Evolutionary conservation across 441 rosid species (phyloP), one percentile per base, ranked within the genome.

Genomic region (Metrosideros polymorpha): DNA sequence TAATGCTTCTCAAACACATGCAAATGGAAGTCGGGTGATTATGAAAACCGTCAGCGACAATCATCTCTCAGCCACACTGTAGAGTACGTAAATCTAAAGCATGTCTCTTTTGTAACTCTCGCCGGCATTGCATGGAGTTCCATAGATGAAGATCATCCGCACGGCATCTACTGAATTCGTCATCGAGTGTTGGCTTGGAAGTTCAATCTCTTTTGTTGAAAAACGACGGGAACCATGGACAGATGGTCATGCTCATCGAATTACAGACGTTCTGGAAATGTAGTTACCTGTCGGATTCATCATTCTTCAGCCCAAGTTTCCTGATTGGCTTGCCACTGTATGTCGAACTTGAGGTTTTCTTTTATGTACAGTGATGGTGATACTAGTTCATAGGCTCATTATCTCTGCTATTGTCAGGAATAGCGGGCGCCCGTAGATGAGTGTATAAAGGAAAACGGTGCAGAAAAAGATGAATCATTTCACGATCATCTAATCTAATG

Each of bases 11-110:
- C 83, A 47, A 15, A 24, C 85, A 85, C 25, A 43, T 86, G 13
- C 79, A 32, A 84, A 90, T 86, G 79, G 85, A 27, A 87, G 90
- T 53, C 83, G 85, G 50, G 66, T 86, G 84, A 63, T 89, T 82
- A 49, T n/a, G 83, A 86, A 84, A 77, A 76, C 47, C 7, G 30
- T 32, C n/a, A 32, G 25, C 42, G 55, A 85, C 45, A 77, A 82
- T 75, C 86, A 87, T 49, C 85, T 30, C 86, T 63, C 77, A 32
- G 89, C 87, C 52, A 22, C 87, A 35, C 29, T 54, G 55, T 86
- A 88, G 84, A 52, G 45, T n/a, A 13, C 35, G 54, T 83, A 63
- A 82, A 25, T 75, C 32, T 8, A 35, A 39, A 39, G n/a, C 79
- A 24, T n/a, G 8, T 39, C 79, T 71, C 47, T 59, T 59, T 39